Evolutionary conservation across 2,329 filamentous ascomycete species (phyloP).

Genomic region (Sarocladium strictum): DNA sequence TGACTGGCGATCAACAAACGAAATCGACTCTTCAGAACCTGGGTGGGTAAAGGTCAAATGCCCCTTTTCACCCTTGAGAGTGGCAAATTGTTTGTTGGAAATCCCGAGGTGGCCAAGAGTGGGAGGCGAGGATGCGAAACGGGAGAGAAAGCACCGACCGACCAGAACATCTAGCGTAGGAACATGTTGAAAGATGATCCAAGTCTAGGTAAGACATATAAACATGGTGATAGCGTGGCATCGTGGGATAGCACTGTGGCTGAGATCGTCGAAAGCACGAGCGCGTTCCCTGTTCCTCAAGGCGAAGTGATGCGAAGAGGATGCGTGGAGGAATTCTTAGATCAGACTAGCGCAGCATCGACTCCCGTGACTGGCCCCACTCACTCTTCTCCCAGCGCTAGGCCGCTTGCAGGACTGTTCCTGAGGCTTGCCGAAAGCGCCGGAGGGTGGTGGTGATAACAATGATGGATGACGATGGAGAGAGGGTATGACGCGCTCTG

Average conservation of each 20-base stretch:
- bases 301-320: too few relatives aligned
- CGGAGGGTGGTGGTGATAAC: not conserved
- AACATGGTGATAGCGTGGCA: not conserved
- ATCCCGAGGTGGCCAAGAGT: too few relatives aligned
- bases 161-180: not conserved
- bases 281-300: too few relatives aligned
- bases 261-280: too few relatives aligned
- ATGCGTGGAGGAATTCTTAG: not conserved
- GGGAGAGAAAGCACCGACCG: not conserved
- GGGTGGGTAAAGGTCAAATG: not conserved
- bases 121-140: too few relatives aligned
- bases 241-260: not conserved
- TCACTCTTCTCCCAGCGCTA: not conserved
- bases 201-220: not conserved
- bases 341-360: not conserved
- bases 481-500: too few relatives aligned
- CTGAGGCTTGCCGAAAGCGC: constrained; percentile 4
- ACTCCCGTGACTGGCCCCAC: not conserved
- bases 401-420: constrained; percentile 1
- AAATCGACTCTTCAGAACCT: not conserved
- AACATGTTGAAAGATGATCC: not conserved
- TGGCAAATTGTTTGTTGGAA: too few relatives aligned
- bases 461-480: constrained; percentile 5
- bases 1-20: not conserved
- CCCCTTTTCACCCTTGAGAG: not conserved